These are phyloP conservation scores for Silene coronaria DNA, from an alignment of 179 eudicot species.

Conservation along the genomic window DNA sequence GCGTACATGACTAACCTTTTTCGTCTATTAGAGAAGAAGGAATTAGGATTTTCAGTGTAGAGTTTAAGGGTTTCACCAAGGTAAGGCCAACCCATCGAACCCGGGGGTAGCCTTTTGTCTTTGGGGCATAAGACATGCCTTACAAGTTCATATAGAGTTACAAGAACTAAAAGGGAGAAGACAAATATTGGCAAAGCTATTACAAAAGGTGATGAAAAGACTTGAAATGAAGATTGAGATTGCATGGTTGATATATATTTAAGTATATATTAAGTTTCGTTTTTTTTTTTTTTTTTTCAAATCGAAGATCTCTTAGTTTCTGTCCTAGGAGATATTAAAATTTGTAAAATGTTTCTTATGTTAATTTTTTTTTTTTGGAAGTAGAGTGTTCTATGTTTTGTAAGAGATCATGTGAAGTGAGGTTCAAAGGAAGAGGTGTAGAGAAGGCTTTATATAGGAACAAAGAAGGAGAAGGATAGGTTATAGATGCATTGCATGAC, in stretches of 20 bases:
- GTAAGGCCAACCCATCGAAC: constrained; percentile 92
- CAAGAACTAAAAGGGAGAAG: constrained; percentile 15
- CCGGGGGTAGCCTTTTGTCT: constrained; percentile 55
- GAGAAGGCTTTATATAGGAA: constrained; percentile 30
- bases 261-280: too few species aligned
- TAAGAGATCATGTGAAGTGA: constrained; percentile 20
- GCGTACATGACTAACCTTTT: constrained; percentile 34
- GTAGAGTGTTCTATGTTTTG: not conserved
- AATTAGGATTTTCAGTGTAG: constrained; percentile 70
- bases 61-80: constrained; percentile 83
- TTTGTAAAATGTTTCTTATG: not conserved
- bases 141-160: constrained; percentile 12
- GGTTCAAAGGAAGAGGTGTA: constrained; percentile 9
- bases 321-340: too few species aligned
- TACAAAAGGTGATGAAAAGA: constrained; percentile 10
- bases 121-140: constrained; percentile 21
- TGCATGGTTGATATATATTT: constrained; percentile 25
- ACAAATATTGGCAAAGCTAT: constrained; percentile 3
- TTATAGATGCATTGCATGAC: constrained; percentile 16
- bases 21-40: constrained; percentile 58
- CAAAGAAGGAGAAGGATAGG: constrained; percentile 17
- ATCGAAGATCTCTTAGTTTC: too few species aligned
- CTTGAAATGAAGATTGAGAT: constrained; percentile 5
- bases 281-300: too few species aligned
- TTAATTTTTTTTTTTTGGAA: not conserved